Conservation (phyloP, 108 stramenopile species). For the Fragilariopsis cylindrus region DNA sequence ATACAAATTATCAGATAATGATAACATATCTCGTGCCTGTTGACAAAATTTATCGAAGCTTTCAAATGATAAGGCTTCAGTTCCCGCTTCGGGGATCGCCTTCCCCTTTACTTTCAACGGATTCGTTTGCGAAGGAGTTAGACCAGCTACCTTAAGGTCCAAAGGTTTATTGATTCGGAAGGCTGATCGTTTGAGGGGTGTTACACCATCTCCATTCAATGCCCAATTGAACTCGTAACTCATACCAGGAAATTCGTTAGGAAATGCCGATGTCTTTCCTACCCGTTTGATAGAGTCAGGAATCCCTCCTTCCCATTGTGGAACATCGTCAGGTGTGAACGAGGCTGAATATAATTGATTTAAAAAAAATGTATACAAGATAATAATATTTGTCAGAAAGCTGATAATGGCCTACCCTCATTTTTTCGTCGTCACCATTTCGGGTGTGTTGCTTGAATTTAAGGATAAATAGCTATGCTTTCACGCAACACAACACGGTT, state of each 20-base stretch:
- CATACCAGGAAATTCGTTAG: slow-evolving; percentile 86
- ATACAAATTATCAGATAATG: slow-evolving; percentile 61
- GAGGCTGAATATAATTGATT: slow-evolving; percentile 12
- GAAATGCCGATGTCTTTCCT: slow-evolving; percentile 61
- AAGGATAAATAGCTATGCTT: no score
- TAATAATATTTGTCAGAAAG: slow-evolving; percentile 1
- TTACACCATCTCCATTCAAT: slow-evolving; percentile 85
- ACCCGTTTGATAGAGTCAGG: slow-evolving; percentile 69
- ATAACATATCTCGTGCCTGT: slow-evolving; percentile 68
- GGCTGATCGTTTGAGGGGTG: slow-evolving; percentile 78
- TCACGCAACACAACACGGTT: no score
- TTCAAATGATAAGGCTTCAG: slow-evolving; percentile 75
- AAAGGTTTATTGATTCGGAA: slow-evolving; percentile 89
- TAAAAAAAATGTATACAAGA: background rate
- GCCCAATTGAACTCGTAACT: slow-evolving; percentile 89
- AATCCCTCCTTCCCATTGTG: slow-evolving; percentile 43
- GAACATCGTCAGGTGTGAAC: slow-evolving; percentile 3
- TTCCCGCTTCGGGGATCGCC: slow-evolving; percentile 78
- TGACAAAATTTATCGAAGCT: slow-evolving; percentile 70
- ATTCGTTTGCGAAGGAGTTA: slow-evolving; percentile 51
- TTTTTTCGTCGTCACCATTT: slow-evolving; percentile 13
- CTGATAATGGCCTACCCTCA: slow-evolving; percentile 1
- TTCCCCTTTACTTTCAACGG: slow-evolving; percentile 68
- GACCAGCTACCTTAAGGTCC: slow-evolving; percentile 78
- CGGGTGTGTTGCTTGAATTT: background rate